Conservation (phyloP, 805 yeast genomes). For the Yarrowia sp. region DNA sequence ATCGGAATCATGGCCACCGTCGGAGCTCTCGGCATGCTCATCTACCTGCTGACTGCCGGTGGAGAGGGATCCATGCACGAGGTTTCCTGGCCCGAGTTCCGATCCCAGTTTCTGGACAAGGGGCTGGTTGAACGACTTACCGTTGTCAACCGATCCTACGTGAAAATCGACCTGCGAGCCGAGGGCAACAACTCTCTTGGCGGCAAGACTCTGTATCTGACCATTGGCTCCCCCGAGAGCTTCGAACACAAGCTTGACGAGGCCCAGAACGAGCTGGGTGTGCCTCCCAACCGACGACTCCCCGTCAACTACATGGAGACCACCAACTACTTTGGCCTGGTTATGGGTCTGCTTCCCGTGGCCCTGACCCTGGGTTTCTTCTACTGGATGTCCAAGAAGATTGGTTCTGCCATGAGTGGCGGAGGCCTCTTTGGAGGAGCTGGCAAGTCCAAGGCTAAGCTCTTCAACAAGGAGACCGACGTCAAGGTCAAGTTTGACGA, state of each 20-base stretch:
- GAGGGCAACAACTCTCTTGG: constrained; percentile 65
- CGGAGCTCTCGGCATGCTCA: constrained; percentile 9
- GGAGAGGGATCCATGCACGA: constrained; percentile 45
- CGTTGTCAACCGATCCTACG: constrained; percentile 75
- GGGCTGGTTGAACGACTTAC: constrained; percentile 77
- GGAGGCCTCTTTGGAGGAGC: constrained; percentile 68
- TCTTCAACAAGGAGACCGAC: constrained; percentile 82
- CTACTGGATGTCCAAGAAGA: constrained; percentile 62
- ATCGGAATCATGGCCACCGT: not conserved
- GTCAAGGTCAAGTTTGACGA: constrained; percentile 83
- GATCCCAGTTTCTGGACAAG: constrained; percentile 73
- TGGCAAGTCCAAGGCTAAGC: constrained; percentile 79
- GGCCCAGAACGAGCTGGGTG: constrained; percentile 71
- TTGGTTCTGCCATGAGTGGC: constrained; percentile 54
- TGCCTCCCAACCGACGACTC: constrained; percentile 72
- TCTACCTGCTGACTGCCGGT: constrained; percentile 16
- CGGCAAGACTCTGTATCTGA: constrained; percentile 65
- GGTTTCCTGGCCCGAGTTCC: constrained; percentile 81
- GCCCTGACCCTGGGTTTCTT: constrained; percentile 80
- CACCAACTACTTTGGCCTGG: constrained; percentile 65
- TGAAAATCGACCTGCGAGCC: constrained; percentile 49
- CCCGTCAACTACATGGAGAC: constrained; percentile 79
- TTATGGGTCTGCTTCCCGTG: constrained; percentile 82
- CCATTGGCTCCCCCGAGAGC: constrained; percentile 85
- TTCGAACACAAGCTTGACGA: constrained; percentile 83